phyloP scores from a whole-genome alignment of 2,329 filamentous ascomycete genomes.

The Conoideocrella luteorostrata region DNA sequence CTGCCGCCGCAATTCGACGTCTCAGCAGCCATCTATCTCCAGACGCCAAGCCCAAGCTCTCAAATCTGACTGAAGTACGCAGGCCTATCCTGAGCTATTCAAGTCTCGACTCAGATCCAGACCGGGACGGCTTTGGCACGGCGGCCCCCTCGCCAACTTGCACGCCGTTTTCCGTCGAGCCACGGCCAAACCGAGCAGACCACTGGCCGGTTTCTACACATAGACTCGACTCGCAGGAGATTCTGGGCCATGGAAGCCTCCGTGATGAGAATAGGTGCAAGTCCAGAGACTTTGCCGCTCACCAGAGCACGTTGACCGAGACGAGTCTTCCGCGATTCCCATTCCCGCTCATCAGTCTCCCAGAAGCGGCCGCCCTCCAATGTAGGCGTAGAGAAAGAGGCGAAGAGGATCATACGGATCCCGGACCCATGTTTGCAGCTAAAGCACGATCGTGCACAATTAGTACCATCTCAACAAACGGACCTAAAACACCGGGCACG shows the following conservation, averaged over 20 bases:
- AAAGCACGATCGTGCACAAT: slow-evolving; percentile 23
- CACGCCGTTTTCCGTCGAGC: not conserved
- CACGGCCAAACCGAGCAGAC: not conserved
- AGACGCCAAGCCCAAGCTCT: slow-evolving; percentile 2
- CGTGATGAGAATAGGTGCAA: not conserved
- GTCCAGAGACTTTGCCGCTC: slow-evolving; percentile 10
- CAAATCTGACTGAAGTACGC: slow-evolving; percentile 16
- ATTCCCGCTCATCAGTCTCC: slow-evolving; percentile 31
- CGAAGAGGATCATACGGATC: slow-evolving; percentile 31
- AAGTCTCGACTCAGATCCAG: slow-evolving; percentile 23
- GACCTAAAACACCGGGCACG: slow-evolving; percentile 21
- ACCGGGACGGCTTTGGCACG: not conserved
- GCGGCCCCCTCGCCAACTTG: not conserved
- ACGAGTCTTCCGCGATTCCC: slow-evolving; percentile 21
- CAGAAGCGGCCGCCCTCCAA: slow-evolving; percentile 29
- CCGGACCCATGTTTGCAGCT: slow-evolving; percentile 20
- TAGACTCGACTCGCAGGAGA: slow-evolving; percentile 7
- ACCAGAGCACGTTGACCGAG: slow-evolving; percentile 17
- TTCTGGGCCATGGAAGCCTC: slow-evolving; percentile 5
- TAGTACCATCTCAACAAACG: slow-evolving; percentile 23
- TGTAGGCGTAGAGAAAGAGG: slow-evolving; percentile 25
- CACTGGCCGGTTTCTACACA: slow-evolving; percentile 1
- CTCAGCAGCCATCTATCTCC: slow-evolving; percentile 21
- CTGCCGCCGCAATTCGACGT: slow-evolving; percentile 18
- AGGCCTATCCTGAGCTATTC: slow-evolving; percentile 22